Evolutionary conservation across 2,329 filamentous ascomycete genomes (phyloP), one percentile per base, ranked within the genome.

Genomic region (Podosphaera aphanis): DNA sequence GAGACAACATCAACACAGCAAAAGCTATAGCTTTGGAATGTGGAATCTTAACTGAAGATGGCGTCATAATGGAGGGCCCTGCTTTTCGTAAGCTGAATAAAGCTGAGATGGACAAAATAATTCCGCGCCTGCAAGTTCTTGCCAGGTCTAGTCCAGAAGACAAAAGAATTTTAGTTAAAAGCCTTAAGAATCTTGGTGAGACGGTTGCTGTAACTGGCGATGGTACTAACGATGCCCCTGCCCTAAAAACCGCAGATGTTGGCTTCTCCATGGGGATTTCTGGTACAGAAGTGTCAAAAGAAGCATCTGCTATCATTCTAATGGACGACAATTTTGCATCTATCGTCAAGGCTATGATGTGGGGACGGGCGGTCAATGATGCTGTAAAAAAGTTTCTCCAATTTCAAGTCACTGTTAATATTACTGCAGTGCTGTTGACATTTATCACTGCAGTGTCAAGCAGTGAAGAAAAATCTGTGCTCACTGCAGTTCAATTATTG

Each of bases 401-500:
- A 51, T 71, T 71, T 48, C 73, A 78, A 61, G 68, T 79, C 52
- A 77, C 73, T 0, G 81, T 86, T 61, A 86, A 85, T 63, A 82
- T 85, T 55, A 85, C 80, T 2, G 81, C 81, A 43, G 81, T 85
- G 44, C 54, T 77, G n/a, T 65, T 85, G 38, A 83, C 81, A 0
- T 85, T 86, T 53, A 73, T 85, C 47, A 79, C 80, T 2, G 75
- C 80, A 15, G 77, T 85, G n/a, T 69, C 74, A 33, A 79, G 67
- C 57, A 55, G 56, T 5, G 57, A 71, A 1, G 75, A 82, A 56
- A 56, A 69, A 49, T 81, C 80, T 45, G 80, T 84, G 4, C 64
- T 86, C 42, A 83, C 69, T 19, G 79, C 80, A n/a, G 80, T 85
- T 15, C 80, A 86, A 60, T 68, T 86, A 47, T 70, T 86, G 18